Base-by-base conservation (phyloP, 2,329 filamentous ascomycete genomes). In the Fusarium albidum region DNA sequence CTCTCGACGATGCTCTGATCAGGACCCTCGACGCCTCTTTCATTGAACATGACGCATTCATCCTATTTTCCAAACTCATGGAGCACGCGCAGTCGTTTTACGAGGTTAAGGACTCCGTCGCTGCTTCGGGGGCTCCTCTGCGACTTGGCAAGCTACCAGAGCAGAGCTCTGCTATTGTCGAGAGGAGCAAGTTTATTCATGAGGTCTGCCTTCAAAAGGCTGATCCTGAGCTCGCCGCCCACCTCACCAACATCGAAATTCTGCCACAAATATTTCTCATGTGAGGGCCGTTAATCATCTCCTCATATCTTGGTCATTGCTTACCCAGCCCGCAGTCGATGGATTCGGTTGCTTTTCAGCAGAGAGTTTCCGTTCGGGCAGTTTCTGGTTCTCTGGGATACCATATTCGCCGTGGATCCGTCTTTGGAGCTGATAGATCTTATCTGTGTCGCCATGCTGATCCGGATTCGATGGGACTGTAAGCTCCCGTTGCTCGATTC, bases 221-320 rank as follows among this genome's bases (percentile, higher is more conserved):
- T 26, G 95, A 98, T 69, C 88, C 90, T n/a, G 89, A 92, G 67
- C 81, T 98, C 25, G 89, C 91, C 12, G 79, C 81, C 18, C 93
- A 98, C 71, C 81, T 99, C 14, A 87, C 87, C 52, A 83, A 85
- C 54, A 87, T 97, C 39, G 94, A 97, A 55, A 87, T 99, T 56
- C 77, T 97, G n/a, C 95, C 95, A 2, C 95, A 99, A 67, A 94
- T 99, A 43, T 99, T 98, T 69, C 77, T 98, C 18, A 96, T 98
- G 90, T 95, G 75, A 72, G n/a, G n/a, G 81, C 71, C 9, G 28
- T 10, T 5, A 4, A 13, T 3, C 17, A 21, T n/a, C 6, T 25
- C 13, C 15, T 10, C 9, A 18, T 4, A 7, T 11, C n/a, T 4
- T 15, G 3, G 15, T 29, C 15, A 5, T 40, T 27, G 17, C 59